phyloP scores from a whole-genome alignment of 345 rosid genomes.

The Linum usitatissimum region DNA sequence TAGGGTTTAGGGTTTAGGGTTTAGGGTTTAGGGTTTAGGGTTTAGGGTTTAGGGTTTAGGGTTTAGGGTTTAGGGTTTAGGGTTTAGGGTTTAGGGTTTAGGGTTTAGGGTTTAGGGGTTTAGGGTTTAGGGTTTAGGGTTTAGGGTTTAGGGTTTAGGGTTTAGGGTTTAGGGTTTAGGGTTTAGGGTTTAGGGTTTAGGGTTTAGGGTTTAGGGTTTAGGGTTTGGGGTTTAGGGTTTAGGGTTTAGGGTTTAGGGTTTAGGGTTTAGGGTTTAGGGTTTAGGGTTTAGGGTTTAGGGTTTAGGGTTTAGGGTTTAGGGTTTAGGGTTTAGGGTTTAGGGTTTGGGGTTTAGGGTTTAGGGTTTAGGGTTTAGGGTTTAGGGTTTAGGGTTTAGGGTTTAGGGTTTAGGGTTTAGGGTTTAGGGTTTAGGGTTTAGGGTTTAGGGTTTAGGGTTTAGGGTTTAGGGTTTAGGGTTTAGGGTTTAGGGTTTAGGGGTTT shows the following conservation, averaged over 20 bases:
- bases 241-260: constrained; percentile 7
- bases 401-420: constrained; percentile 20
- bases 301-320: constrained; percentile 15
- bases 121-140: constrained; percentile 16
- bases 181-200: neutral
- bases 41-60: constrained; percentile 8
- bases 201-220: constrained; percentile 15
- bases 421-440: constrained; percentile 16
- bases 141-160: constrained; percentile 14
- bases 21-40: constrained; percentile 7
- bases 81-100: constrained; percentile 10
- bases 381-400: constrained; percentile 16
- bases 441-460: constrained; percentile 13
- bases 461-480: constrained; percentile 14
- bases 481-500: constrained; percentile 11
- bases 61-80: constrained; percentile 6
- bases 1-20: constrained; percentile 7
- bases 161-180: constrained; percentile 3
- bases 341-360: too few species aligned
- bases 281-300: constrained; percentile 12
- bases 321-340: too few species aligned
- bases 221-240: constrained; percentile 11
- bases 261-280: neutral
- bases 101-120: constrained; percentile 15
- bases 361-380: constrained; percentile 4